These are phyloP conservation scores for Rhizophora apiculata DNA, from an alignment of 345 rosid genomes.

Conservation along the genomic window DNA sequence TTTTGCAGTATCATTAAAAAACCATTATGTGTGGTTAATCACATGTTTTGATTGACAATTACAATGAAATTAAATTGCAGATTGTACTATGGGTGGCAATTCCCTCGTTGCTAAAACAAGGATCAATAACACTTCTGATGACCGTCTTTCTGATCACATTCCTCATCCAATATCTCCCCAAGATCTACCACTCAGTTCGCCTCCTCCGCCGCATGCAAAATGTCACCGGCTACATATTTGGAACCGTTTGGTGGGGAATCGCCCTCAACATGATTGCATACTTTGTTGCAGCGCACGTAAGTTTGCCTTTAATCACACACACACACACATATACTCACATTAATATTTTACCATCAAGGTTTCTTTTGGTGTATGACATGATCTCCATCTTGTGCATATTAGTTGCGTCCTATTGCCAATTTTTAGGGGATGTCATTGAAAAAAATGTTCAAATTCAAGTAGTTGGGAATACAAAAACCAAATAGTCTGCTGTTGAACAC, in stretches of 20 bases:
- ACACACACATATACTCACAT: too few species aligned
- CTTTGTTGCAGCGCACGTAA: conserved; percentile 93
- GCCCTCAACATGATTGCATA: conserved; percentile 90
- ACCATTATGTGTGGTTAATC: neutral
- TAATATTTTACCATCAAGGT: neutral
- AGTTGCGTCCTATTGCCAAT: too few species aligned
- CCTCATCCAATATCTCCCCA: conserved; percentile 93
- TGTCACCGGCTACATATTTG: conserved; percentile 87
- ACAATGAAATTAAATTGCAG: conserved; percentile 35
- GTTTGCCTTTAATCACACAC: conserved; percentile 13
- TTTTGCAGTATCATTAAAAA: too few species aligned
- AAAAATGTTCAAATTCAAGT: too few species aligned
- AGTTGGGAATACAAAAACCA: too few species aligned
- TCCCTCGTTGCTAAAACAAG: conserved; percentile 57
- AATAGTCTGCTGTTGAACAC: too few species aligned
- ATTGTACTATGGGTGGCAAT: conserved; percentile 73
- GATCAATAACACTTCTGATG: conserved; percentile 63
- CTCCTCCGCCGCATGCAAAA: conserved; percentile 84
- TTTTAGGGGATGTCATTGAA: too few species aligned
- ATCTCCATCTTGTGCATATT: too few species aligned
- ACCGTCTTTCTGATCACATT: conserved; percentile 61
- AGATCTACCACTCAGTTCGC: conserved; percentile 79
- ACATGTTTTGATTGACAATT: neutral
- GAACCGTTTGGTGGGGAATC: conserved; percentile 98
- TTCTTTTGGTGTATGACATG: neutral